Evolutionary conservation across 257 asterid species (phyloP).

Genomic region (Craterostigma plantagineum): DNA sequence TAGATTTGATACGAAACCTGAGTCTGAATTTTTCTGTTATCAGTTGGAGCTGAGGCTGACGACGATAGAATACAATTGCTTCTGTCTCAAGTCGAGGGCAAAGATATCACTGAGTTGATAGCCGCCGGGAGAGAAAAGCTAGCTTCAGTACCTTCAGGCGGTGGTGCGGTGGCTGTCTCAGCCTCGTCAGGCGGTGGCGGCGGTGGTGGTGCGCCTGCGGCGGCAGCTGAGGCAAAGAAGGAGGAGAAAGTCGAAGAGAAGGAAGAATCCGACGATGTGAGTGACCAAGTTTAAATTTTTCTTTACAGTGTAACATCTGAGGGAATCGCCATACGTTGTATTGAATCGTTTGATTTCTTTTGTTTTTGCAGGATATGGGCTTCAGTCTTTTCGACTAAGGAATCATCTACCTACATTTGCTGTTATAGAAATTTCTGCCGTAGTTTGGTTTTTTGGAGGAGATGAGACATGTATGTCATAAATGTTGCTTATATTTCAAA

Average conservation of each 20-base stretch:
- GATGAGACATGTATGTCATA: too few species aligned
- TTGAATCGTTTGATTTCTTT: background rate
- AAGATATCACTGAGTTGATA: conserved; percentile 36
- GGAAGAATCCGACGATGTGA: conserved; percentile 44
- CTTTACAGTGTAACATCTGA: background rate
- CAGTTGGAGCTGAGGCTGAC: conserved; percentile 43
- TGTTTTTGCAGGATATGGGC: conserved; percentile 38
- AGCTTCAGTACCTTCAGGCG: conserved; percentile 53
- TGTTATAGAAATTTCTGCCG: too few species aligned
- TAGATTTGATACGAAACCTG: background rate
- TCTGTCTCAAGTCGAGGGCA: conserved; percentile 31
- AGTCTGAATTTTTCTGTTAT: background rate
- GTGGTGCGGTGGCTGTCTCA: conserved; percentile 23
- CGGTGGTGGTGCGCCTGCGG: conserved; percentile 18
- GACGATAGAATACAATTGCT: conserved; percentile 24
- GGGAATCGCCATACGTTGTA: background rate
- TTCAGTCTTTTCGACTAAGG: conserved; percentile 35
- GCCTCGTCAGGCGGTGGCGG: conserved; percentile 20
- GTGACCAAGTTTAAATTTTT: background rate
- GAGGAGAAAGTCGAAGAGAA: conserved; percentile 48
- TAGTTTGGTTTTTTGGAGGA: too few species aligned
- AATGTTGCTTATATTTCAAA: too few species aligned
- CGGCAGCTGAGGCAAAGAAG: conserved; percentile 31
- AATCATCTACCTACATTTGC: background rate
- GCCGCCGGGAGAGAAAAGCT: conserved; percentile 42